Base-by-base conservation (phyloP, 2,329 filamentous ascomycete species). In the Xylariaceae sp. region DNA sequence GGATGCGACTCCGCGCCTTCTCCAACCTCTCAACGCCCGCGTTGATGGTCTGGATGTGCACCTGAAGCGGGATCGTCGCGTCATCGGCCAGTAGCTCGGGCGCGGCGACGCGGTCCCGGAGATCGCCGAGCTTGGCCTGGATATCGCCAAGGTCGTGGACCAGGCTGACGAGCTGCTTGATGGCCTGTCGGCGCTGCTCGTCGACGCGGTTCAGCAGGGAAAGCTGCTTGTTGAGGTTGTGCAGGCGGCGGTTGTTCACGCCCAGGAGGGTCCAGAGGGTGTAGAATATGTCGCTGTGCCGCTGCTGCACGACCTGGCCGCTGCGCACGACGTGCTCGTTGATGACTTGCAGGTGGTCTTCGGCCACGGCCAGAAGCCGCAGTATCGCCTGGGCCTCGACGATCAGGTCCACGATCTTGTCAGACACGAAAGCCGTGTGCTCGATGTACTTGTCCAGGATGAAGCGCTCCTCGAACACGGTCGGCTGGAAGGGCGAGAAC, bases 21-120 rank as follows among this genome's bases (percentile, higher is more conserved):
- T 86, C 80, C 44, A 92, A 63, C 46, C 86, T 70, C 59, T 88
- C 82, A 1, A 89, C 77, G 0, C 83, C 83, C 34, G 77, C 67
- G 41, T 83, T 71, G 45, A 92, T 88, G 40, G 78, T 81, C 50
- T 87, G 79, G 28, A 92, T 80, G 55, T 92, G 85, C 29, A 87
- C 80, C 35, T 74, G 73, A 4, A 92, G 65, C 3, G 85, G 83
- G 8, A 87, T 68, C 18, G 69, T 64, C 3, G 63, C 59, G 23
- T 40, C 64, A 17, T 68, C 71, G 2, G 71, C 71, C 9, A 80
- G 52, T 8, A 83, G 59, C 47, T 79, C 80, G 0, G 85, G 83
- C 40, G 75, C 72, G 0, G 76, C 78, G 8, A 89, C 82, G 5
- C 81, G 68, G 43, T 88, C 83, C 15, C 83, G 68, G 50, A 94